Evolutionary conservation across 1,284 basidiomycete species (phyloP), one percentile per base, ranked within the genome.

Genomic region (Ustilago shanxiensis): DNA sequence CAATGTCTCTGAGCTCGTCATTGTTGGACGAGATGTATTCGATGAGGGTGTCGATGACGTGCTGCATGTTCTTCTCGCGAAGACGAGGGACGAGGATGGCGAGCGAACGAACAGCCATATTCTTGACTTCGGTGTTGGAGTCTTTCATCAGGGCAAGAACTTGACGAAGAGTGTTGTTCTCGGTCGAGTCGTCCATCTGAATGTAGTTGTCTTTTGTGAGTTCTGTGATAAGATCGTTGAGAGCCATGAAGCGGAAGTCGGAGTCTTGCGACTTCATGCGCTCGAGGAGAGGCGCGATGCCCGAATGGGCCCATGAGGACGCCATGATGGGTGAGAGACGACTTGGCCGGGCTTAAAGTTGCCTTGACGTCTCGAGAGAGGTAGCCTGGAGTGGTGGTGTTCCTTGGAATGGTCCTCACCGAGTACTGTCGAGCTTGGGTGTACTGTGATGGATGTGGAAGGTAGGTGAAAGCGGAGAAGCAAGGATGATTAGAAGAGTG

Each of bases 91-190:
- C 92, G 79, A 96, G 89, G 76, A 92, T 91, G 29, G 93, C 93
- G 37, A 96, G 88, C 80, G 93, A 95, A 77, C 33, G 73, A 16
- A 64, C 59, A 2, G 95, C 94, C 84, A 95, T 93, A 86, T 98
- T 98, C 89, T 98, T 98, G 77, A 99, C 97, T 88, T 99, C 96
- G 16, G 94, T 94, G 81, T 97, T 98, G 87, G 92, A 92, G 88
- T 99, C 97, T 83, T 93, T 92, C 13, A 97, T 91, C 24, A 96
- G 89, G 24, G 90, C 89, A 24, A 98, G 88, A 1, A 97, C 94
- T 81, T 92, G 91, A 50, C 89, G 90, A 51, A 95, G 89, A 33
- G 94, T 90, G 81, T 92, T 93, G 84, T 89, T 91, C 88, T 98
- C 95, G 37, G 71, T 64, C 26, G 24, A 41, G 26, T 77, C 76